Percentiles rank a stretch among this genome's conserved stretches.
Evolutionary conservation across 495 filamentous ascomycete species (phyloP).

Genomic region (Chaetomium tenue): DNA sequence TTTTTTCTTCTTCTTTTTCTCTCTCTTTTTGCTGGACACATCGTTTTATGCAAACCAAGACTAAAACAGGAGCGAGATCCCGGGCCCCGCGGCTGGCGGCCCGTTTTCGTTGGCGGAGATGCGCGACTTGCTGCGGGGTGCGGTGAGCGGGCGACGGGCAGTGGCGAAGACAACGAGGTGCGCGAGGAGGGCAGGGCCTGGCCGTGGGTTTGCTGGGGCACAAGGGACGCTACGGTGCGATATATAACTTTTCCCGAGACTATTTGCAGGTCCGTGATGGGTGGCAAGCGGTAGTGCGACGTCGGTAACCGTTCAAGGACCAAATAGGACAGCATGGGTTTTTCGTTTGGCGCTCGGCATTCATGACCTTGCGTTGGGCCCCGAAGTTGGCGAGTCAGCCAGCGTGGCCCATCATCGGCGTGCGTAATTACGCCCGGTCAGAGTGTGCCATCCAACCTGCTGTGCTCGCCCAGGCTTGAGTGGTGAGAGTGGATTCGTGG

Average conservation of each 20-base stretch:
- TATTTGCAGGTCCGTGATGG: slow-evolving; percentile 6
- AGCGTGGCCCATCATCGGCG: not conserved
- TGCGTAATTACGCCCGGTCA: slow-evolving; percentile 2
- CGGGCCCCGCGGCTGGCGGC: slow-evolving; percentile 11
- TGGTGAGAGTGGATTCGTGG: slow-evolving; percentile 3
- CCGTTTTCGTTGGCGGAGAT: slow-evolving; percentile 6
- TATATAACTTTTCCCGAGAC: slow-evolving; percentile 13
- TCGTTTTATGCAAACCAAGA: slow-evolving; percentile 5
- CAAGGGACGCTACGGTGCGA: slow-evolving; percentile 21
- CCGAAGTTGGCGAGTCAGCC: slow-evolving; percentile 13
- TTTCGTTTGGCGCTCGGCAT: not conserved
- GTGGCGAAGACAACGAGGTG: slow-evolving; percentile 21
- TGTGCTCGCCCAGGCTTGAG: slow-evolving; percentile 10
- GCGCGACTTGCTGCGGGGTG: slow-evolving; percentile 30
- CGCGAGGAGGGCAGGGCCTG: not conserved
- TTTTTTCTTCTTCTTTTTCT: too few relatives aligned
- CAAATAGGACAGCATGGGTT: slow-evolving; percentile 6
- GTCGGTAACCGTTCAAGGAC: slow-evolving; percentile 17
- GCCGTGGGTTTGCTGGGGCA: not conserved
- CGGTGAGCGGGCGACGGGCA: slow-evolving; percentile 21
- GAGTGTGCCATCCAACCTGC: not conserved
- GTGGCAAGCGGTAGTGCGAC: slow-evolving; percentile 4
- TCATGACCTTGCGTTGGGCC: not conserved
- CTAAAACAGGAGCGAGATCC: slow-evolving; percentile 13
- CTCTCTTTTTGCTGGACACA: not conserved